Conservation (phyloP, 1,284 basidiomycete species). For the Ceratobasidium sp. region DNA sequence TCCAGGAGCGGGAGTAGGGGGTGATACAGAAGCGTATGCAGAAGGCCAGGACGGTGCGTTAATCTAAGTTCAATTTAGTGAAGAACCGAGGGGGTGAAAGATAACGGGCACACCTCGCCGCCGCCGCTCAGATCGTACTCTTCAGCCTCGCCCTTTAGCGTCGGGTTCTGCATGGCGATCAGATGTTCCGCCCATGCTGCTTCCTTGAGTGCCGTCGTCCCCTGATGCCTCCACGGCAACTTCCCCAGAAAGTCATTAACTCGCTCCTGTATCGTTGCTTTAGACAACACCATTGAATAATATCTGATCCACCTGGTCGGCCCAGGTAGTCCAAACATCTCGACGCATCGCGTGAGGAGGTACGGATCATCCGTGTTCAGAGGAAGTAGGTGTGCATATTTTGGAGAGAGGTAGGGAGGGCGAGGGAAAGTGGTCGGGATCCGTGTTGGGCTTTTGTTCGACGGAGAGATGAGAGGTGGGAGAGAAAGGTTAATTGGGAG, state of each 20-base stretch:
- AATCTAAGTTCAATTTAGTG: neutral
- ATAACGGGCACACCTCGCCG: neutral
- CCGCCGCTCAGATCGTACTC: neutral
- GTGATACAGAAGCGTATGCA: neutral
- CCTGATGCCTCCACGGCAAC: constrained; percentile 6
- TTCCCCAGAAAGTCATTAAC: neutral
- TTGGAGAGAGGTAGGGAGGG: constrained; percentile 2
- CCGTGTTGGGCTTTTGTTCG: neutral
- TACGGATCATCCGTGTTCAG: constrained; percentile 8
- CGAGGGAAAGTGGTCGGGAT: neutral
- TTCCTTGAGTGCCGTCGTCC: constrained; percentile 1
- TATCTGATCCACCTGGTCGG: neutral
- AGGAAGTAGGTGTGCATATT: neutral
- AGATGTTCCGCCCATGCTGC: constrained; percentile 32
- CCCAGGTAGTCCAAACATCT: constrained; percentile 27
- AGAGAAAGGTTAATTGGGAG: constrained; percentile 12
- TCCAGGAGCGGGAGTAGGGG: neutral
- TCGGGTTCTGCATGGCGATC: constrained; percentile 34
- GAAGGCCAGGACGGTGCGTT: constrained; percentile 10
- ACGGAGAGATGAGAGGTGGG: neutral
- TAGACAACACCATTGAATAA: neutral
- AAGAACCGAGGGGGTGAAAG: neutral
- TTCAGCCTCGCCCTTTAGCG: neutral
- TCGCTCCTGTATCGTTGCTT: neutral
- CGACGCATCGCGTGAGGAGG: constrained; percentile 9